Conservation (phyloP, 192 early-diverging fungal species). For the Backusella liffmaniae region DNA sequence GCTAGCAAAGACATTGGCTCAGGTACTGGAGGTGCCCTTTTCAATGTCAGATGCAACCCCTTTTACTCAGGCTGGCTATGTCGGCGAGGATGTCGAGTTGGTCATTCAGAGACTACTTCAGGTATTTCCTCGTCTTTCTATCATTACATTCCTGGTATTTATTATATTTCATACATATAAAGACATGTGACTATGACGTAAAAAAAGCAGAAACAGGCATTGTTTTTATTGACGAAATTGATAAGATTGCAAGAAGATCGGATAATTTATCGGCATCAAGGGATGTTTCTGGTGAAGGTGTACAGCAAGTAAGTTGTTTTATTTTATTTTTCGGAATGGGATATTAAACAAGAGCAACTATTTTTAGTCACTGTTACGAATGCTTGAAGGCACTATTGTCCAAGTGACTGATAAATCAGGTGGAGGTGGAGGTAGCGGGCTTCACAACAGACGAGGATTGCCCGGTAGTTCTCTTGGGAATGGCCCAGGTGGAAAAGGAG, state of each 20-base stretch:
- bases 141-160: background rate
- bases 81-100: slow-evolving; percentile 89
- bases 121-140: slow-evolving; percentile 18
- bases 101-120: slow-evolving; percentile 82
- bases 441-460: slow-evolving; percentile 4
- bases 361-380: slow-evolving; percentile 58
- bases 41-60: slow-evolving; percentile 88
- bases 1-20: slow-evolving; percentile 75
- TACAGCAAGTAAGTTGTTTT: slow-evolving; percentile 59
- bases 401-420: slow-evolving; percentile 81
- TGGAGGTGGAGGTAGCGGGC: slow-evolving; percentile 24
- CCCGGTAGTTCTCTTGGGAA: background rate
- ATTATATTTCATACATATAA: background rate
- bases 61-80: slow-evolving; percentile 88
- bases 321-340: background rate
- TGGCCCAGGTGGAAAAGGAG: slow-evolving; percentile 53
- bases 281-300: slow-evolving; percentile 90
- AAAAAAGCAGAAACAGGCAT: slow-evolving; percentile 80
- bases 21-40: slow-evolving; percentile 82
- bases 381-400: slow-evolving; percentile 89
- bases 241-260: slow-evolving; percentile 81
- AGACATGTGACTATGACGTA: slow-evolving; percentile 85
- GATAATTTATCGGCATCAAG: slow-evolving; percentile 72
- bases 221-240: slow-evolving; percentile 91
- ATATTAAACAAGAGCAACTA: too few species aligned